Evolutionary conservation across 176 grass and related monocot genomes (phyloP).

Genomic region (Puccinellia tenuiflora): DNA sequence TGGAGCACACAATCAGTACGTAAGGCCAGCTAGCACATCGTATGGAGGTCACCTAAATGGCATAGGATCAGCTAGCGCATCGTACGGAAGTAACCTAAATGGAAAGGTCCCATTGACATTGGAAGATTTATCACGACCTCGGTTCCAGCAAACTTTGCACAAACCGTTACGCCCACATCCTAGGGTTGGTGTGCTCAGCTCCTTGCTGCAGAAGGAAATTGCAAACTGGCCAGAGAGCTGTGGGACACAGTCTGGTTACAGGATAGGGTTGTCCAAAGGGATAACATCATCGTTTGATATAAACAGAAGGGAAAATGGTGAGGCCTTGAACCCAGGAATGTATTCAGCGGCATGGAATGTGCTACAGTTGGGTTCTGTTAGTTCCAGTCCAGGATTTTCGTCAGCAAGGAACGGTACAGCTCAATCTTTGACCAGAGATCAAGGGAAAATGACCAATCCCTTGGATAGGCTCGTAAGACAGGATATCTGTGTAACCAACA

Average conservation of each 20-base stretch:
- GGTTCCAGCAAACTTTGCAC: conserved; percentile 30
- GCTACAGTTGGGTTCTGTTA: not conserved
- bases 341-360: conserved; percentile 28
- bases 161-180: conserved; percentile 55
- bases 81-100: conserved; percentile 4
- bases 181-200: conserved; percentile 58
- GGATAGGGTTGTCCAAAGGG: conserved; percentile 23
- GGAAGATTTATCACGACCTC: conserved; percentile 21
- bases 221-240: conserved; percentile 44
- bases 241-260: conserved; percentile 50
- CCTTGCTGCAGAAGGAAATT: conserved; percentile 68
- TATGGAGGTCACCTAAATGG: conserved; percentile 1
- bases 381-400: conserved; percentile 12
- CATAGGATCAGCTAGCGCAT: conserved; percentile 23
- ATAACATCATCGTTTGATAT: conserved; percentile 9
- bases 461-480: conserved; percentile 37
- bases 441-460: conserved; percentile 14
- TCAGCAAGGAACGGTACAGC: not conserved
- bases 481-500: conserved; percentile 60
- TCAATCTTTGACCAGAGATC: conserved; percentile 21
- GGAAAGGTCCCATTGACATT: conserved; percentile 23
- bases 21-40: not conserved
- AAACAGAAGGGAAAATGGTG: conserved; percentile 16
- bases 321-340: conserved; percentile 25
- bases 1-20: conserved; percentile 1